These are phyloP conservation scores for Alternaria ethzedia DNA, from an alignment of 2,329 filamentous ascomycete genomes.

Conservation along the genomic window DNA sequence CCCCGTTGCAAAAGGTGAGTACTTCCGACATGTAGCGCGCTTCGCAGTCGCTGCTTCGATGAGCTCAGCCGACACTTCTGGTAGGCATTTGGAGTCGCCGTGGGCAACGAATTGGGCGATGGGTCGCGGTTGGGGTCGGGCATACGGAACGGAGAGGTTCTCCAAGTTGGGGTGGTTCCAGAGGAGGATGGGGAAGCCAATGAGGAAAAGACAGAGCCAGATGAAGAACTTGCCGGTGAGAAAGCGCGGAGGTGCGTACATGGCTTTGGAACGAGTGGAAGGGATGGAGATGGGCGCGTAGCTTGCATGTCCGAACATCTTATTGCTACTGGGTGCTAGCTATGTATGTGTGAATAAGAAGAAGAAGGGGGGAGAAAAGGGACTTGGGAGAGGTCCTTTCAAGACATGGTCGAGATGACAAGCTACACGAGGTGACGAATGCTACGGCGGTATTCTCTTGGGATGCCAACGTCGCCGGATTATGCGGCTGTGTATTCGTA, in stretches of 20 bases:
- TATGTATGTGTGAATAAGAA: background rate
- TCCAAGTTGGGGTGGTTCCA: constrained; percentile 6
- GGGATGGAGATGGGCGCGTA: background rate
- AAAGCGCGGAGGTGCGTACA: background rate
- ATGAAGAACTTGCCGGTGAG: constrained; percentile 5
- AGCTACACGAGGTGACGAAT: background rate
- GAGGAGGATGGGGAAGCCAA: constrained; percentile 10
- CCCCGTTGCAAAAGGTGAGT: constrained; percentile 17
- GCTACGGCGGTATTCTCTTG: background rate
- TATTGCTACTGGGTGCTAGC: background rate
- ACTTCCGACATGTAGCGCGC: constrained; percentile 22
- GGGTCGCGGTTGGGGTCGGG: constrained; percentile 4
- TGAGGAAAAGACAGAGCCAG: constrained; percentile 6
- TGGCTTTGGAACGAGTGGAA: background rate
- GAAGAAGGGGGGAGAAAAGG: background rate
- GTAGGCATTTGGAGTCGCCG: constrained; percentile 23
- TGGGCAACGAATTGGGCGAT: constrained; percentile 20
- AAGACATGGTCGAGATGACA: background rate
- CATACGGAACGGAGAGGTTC: constrained; percentile 13
- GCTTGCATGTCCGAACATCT: background rate
- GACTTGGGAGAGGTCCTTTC: background rate
- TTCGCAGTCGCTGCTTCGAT: constrained; percentile 16
- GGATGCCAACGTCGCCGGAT: background rate
- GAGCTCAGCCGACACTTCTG: constrained; percentile 13
- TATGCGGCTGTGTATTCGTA: background rate